These are phyloP conservation scores for Cytospora piceae DNA, from an alignment of 2,329 filamentous ascomycete genomes.

Conservation along the genomic window DNA sequence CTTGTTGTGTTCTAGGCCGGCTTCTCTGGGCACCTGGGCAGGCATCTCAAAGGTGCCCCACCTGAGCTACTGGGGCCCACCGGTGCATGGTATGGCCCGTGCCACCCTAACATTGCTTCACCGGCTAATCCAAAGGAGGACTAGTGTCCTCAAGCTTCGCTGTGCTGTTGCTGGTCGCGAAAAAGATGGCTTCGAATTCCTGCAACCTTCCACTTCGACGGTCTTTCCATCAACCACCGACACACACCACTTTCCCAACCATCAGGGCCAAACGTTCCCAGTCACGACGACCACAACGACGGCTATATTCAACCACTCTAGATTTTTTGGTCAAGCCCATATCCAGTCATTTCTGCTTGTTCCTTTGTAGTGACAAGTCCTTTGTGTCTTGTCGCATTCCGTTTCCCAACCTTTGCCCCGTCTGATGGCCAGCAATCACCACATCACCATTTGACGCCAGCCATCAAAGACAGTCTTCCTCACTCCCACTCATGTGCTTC, in stretches of 20 bases:
- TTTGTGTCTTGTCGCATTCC: neutral
- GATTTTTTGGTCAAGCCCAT: conserved; percentile 2
- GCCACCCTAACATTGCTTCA: neutral
- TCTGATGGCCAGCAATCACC: conserved; percentile 12
- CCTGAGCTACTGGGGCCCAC: neutral
- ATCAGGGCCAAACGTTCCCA: neutral
- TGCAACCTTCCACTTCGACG: neutral
- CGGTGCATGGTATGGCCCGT: neutral
- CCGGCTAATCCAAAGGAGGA: neutral
- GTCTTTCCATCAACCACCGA: neutral
- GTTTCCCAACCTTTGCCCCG: neutral
- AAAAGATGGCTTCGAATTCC: neutral
- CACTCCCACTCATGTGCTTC: conserved; percentile 10
- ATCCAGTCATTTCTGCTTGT: conserved; percentile 6
- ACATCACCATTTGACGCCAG: conserved; percentile 5
- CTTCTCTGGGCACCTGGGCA: neutral
- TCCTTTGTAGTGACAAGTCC: neutral
- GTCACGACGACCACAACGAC: neutral
- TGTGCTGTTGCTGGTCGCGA: conserved; percentile 1
- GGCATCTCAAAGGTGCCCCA: neutral
- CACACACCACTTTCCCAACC: neutral
- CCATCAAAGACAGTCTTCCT: conserved; percentile 9
- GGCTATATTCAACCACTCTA: neutral
- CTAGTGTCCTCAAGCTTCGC: neutral
- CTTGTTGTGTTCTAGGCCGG: neutral